phyloP scores from a whole-genome alignment of 352 stramenopile genomes.

The Pythium dissotocum region DNA sequence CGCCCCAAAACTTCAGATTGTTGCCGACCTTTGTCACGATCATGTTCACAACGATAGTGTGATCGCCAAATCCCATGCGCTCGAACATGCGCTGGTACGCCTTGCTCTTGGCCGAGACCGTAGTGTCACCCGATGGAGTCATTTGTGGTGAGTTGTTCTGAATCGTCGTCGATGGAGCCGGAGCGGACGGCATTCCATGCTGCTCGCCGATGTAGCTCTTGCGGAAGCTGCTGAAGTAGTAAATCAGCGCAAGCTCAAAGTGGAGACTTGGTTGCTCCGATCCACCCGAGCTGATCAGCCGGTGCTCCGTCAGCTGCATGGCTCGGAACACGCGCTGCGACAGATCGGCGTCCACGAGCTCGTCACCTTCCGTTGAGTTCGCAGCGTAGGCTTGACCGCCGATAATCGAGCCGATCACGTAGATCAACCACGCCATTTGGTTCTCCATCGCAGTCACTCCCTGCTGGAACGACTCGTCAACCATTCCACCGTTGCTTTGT shows the following conservation, averaged over 20 bases:
- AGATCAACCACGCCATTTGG: slow-evolving; percentile 97
- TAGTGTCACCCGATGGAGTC: slow-evolving; percentile 57
- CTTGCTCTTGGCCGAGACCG: slow-evolving; percentile 93
- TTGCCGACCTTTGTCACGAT: slow-evolving; percentile 99
- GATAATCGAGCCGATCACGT: slow-evolving; percentile 96
- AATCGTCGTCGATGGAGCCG: slow-evolving; percentile 53
- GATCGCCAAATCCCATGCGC: slow-evolving; percentile 95
- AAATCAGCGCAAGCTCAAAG: slow-evolving; percentile 95
- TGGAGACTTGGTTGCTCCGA: slow-evolving; percentile 87
- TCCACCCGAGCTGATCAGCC: slow-evolving; percentile 88
- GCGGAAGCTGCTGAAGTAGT: slow-evolving; percentile 96
- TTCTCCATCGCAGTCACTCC: slow-evolving; percentile 90
- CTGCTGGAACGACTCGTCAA: slow-evolving; percentile 53
- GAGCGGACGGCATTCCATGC: slow-evolving; percentile 83
- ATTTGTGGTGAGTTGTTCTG: slow-evolving; percentile 77
- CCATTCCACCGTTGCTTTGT: slow-evolving; percentile 44
- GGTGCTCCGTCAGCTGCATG: slow-evolving; percentile 95
- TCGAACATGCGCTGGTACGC: slow-evolving; percentile 98
- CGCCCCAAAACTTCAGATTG: slow-evolving; percentile 98
- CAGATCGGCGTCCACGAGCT: slow-evolving; percentile 95
- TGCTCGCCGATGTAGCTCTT: slow-evolving; percentile 92
- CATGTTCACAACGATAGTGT: slow-evolving; percentile 97
- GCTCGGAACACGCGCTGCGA: slow-evolving; percentile 95
- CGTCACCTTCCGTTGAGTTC: slow-evolving; percentile 91
- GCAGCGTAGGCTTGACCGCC: slow-evolving; percentile 95